Percentiles rank a stretch among this genome's conserved stretches.
Evolutionary conservation across 75 land plant genomes (phyloP).

Genomic region (Cupressus sempervirens): DNA sequence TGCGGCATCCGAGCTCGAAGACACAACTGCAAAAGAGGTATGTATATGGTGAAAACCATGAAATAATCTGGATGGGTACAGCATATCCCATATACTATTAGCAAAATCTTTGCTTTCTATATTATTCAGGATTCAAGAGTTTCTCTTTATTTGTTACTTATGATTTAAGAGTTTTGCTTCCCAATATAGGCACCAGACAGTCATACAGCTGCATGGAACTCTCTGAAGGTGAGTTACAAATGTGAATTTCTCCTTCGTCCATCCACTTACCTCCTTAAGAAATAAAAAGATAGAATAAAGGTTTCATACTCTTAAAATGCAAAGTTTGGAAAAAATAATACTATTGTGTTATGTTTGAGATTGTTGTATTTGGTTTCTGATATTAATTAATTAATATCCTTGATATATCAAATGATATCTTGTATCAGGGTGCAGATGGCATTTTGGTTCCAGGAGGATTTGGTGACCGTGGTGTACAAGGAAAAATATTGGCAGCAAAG

Average conservation of each 20-base stretch:
- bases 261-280: no score
- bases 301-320: not conserved
- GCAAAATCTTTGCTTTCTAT: not conserved
- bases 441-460: conserved; percentile 96
- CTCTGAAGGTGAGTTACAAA: conserved; percentile 54
- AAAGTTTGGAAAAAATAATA: not conserved
- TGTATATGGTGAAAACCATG: not conserved
- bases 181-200: conserved; percentile 52
- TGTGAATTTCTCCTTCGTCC: not conserved
- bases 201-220: conserved; percentile 67
- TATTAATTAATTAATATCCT: not conserved
- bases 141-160: not conserved
- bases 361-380: not conserved
- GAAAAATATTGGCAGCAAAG: conserved; percentile 88
- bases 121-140: not conserved
- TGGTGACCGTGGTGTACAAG: conserved; percentile 93
- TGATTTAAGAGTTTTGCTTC: not conserved
- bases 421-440: conserved; percentile 70
- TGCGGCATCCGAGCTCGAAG: conserved; percentile 85
- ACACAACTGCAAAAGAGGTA: conserved; percentile 55
- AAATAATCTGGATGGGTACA: not conserved
- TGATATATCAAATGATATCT: not conserved
- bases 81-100: not conserved
- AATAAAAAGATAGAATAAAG: not conserved
- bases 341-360: not conserved